phyloP scores from a whole-genome alignment of 768 basidiomycete species.

The Hericium rajendrae region DNA sequence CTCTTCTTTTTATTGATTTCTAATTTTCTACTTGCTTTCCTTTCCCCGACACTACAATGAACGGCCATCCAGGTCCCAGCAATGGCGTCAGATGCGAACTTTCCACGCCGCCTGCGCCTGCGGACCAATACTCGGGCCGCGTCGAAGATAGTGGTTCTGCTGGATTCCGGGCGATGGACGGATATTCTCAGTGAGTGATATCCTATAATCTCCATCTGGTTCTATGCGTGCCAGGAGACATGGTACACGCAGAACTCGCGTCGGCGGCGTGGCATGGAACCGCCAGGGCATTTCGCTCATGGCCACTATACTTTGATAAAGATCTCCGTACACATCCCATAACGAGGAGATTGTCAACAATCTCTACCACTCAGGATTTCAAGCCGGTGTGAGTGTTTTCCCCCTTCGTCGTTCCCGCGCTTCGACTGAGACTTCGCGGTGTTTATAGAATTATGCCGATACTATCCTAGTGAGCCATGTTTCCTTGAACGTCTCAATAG shows the following conservation, averaged over 20 bases:
- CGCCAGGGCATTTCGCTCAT: too few relatives aligned
- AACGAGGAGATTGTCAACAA: conserved; percentile 61
- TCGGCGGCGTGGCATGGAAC: too few relatives aligned
- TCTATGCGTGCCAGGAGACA: too few relatives aligned
- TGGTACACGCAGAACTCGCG: too few relatives aligned
- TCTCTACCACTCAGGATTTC: conserved; percentile 71
- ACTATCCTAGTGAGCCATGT: conserved; percentile 52
- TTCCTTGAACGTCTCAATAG: conserved; percentile 1
- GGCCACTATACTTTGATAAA: neutral
- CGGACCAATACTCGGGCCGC: conserved; percentile 12
- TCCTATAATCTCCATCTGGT: too few relatives aligned
- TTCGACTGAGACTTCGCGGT: neutral
- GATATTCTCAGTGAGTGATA: neutral
- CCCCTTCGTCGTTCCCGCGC: neutral
- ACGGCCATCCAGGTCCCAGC: conserved; percentile 40
- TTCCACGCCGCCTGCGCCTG: conserved; percentile 3
- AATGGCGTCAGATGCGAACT: conserved; percentile 32
- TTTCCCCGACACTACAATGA: conserved; percentile 25
- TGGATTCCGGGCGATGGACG: neutral
- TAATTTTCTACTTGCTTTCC: neutral
- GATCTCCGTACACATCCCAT: neutral
- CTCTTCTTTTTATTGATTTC: neutral
- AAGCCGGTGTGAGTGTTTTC: conserved; percentile 57
- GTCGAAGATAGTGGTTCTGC: too few relatives aligned
- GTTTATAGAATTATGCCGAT: conserved; percentile 62